Evolutionary conservation across 495 filamentous ascomycete genomes (phyloP).

Genomic region (Aspergillus asperescens): DNA sequence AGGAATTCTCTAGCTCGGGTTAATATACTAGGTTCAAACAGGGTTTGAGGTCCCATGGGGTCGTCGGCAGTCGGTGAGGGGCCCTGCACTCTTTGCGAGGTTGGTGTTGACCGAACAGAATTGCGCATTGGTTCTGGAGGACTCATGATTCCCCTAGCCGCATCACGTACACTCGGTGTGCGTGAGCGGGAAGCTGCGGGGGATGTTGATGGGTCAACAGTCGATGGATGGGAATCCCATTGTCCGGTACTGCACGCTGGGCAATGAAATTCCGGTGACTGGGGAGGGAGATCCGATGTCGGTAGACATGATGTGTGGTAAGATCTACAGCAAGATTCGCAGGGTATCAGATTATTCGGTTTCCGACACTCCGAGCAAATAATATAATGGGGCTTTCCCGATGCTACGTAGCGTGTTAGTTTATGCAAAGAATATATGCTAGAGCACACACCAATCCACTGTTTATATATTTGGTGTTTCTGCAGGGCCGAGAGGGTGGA

Average conservation of each 20-base stretch:
- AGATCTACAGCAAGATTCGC: constrained; percentile 33
- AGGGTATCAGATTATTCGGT: constrained; percentile 26
- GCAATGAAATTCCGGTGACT: constrained; percentile 19
- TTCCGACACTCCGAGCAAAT: constrained; percentile 30
- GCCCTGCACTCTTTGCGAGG: background rate
- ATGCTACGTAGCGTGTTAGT: constrained; percentile 10
- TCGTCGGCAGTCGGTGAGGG: too few relatives aligned
- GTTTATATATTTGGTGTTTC: constrained; percentile 26
- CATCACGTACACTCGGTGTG: constrained; percentile 10
- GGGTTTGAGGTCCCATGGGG: too few relatives aligned
- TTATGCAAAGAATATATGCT: background rate
- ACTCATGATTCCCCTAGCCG: background rate
- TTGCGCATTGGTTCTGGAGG: constrained; percentile 1
- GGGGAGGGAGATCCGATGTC: background rate
- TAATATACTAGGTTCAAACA: background rate
- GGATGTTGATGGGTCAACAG: constrained; percentile 6
- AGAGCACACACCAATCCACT: constrained; percentile 25
- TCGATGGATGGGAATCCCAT: constrained; percentile 26
- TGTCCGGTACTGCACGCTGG: constrained; percentile 22
- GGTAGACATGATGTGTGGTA: constrained; percentile 31
- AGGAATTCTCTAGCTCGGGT: constrained; percentile 14
- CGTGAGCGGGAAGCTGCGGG: constrained; percentile 13
- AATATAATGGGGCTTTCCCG: constrained; percentile 30
- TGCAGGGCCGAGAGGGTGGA: constrained; percentile 14
- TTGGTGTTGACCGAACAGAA: background rate